Conservation (phyloP, 306 rosid species). For the Sophora flavescens region DNA sequence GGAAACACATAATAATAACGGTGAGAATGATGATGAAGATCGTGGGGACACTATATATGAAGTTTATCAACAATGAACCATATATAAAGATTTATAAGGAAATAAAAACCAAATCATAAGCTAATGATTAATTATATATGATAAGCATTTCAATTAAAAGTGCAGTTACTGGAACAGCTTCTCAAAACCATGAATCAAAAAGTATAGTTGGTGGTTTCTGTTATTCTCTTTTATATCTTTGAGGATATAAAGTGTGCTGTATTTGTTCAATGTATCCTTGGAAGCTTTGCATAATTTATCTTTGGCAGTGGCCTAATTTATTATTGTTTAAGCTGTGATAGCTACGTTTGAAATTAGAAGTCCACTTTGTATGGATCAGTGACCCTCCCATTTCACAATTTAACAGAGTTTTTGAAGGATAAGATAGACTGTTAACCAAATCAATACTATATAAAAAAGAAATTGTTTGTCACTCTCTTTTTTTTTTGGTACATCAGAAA, state of each 20-base stretch:
- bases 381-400: background rate
- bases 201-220: background rate
- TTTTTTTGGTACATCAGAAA: too few species aligned
- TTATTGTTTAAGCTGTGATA: background rate
- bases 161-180: background rate
- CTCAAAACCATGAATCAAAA: background rate
- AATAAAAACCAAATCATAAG: background rate
- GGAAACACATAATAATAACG: too few species aligned
- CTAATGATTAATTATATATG: background rate
- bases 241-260: background rate
- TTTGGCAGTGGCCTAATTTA: too few species aligned
- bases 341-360: background rate
- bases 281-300: too few species aligned
- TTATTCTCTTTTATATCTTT: background rate
- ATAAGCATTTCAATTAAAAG: background rate
- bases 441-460: too few species aligned
- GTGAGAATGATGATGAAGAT: too few species aligned
- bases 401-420: background rate
- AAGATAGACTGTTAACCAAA: background rate
- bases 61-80: too few species aligned
- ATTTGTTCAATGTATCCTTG: too few species aligned
- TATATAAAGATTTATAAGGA: background rate
- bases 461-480: too few species aligned
- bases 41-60: too few species aligned
- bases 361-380: background rate